Percentiles rank a stretch among this genome's conserved stretches.
Conservation (phyloP, 257 asterid species). For the Gynochthodes officinalis region DNA sequence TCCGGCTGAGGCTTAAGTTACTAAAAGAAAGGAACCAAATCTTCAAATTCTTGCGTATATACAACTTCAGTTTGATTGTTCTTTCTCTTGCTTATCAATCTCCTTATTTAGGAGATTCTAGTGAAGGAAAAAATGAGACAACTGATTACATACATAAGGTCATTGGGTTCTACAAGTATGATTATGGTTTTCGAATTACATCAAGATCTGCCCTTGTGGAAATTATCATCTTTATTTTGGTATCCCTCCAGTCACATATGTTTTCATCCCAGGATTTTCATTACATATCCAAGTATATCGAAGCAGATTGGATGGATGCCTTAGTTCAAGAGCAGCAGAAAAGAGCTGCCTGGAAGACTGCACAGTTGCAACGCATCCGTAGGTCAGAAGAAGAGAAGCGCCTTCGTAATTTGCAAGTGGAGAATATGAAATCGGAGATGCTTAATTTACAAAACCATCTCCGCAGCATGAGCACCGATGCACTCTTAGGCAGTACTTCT, state of each 20-base stretch:
- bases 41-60: slow-evolving; percentile 75
- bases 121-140: slow-evolving; percentile 71
- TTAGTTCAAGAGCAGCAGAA: slow-evolving; percentile 92
- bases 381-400: slow-evolving; percentile 81
- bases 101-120: slow-evolving; percentile 76
- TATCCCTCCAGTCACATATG: slow-evolving; percentile 89
- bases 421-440: slow-evolving; percentile 99
- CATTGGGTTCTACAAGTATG: slow-evolving; percentile 91
- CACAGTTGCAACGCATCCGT: slow-evolving; percentile 83
- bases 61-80: slow-evolving; percentile 86
- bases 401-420: slow-evolving; percentile 91
- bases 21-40: slow-evolving; percentile 84
- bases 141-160: slow-evolving; percentile 79
- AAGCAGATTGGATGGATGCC: slow-evolving; percentile 95
- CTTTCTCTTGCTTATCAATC: slow-evolving; percentile 95
- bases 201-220: slow-evolving; percentile 98
- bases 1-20: slow-evolving; percentile 84
- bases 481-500: slow-evolving; percentile 46
- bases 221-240: slow-evolving; percentile 80
- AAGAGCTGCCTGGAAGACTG: slow-evolving; percentile 91
- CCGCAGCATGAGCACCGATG: slow-evolving; percentile 57
- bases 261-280: slow-evolving; percentile 89
- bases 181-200: slow-evolving; percentile 93
- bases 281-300: slow-evolving; percentile 91
- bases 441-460: slow-evolving; percentile 87